Evolutionary conservation across 306 rosid genomes (phyloP).

Genomic region (Corylus avellana): DNA sequence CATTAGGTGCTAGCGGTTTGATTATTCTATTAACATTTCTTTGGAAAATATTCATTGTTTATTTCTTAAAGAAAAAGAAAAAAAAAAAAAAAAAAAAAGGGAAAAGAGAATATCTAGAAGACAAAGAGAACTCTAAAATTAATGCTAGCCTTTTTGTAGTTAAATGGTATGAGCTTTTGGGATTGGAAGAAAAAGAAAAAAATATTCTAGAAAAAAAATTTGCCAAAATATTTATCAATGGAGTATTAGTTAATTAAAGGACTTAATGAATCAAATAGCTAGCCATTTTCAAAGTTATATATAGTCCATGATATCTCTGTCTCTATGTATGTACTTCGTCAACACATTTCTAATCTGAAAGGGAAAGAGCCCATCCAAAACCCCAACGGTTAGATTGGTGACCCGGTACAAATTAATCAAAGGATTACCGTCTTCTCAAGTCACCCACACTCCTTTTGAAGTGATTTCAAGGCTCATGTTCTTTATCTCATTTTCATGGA

Average conservation of each 20-base stretch:
- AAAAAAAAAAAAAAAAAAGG: not conserved
- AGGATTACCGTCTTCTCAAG: not conserved
- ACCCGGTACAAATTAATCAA: slow-evolving; percentile 2
- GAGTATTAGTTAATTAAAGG: not conserved
- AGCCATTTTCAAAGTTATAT: not conserved
- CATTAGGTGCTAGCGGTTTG: not conserved
- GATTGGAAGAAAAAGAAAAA: no score
- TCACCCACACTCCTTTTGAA: not conserved
- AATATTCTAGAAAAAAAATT: not conserved
- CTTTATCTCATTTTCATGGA: slow-evolving; percentile 3
- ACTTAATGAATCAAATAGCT: not conserved
- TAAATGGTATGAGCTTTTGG: no score
- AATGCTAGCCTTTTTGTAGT: no score
- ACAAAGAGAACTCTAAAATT: no score
- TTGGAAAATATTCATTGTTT: no score
- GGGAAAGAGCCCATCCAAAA: not conserved
- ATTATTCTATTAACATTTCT: no score
- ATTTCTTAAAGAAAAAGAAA: no score
- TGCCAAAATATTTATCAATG: not conserved
- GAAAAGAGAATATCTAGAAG: not conserved
- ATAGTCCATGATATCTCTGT: not conserved
- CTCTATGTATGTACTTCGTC: no score
- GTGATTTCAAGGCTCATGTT: slow-evolving; percentile 11
- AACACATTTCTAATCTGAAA: not conserved
- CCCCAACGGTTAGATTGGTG: not conserved